A percentile compares a stretch with the other conserved stretches of the same genome.
Evolutionary conservation across 371 early-diverging fungal species (phyloP).

Genomic region (Mucor mucedo): DNA sequence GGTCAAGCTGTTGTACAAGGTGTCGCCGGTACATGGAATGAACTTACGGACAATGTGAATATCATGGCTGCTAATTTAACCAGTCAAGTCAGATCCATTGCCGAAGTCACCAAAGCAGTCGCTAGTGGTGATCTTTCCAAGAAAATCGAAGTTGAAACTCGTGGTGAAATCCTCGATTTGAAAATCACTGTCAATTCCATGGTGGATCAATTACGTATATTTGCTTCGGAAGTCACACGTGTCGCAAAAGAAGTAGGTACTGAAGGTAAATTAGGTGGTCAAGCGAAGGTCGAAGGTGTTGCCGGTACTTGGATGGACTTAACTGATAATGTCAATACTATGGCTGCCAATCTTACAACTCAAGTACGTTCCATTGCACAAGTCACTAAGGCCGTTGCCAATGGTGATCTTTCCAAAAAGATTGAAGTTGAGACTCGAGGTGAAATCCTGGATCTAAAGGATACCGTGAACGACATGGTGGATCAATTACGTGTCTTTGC

Average conservation of each 20-base stretch:
- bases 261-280: constrained; percentile 65
- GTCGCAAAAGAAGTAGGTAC: constrained; percentile 71
- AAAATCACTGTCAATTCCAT: constrained; percentile 38
- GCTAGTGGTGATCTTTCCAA: constrained; percentile 65
- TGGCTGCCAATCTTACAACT: constrained; percentile 50
- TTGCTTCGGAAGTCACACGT: constrained; percentile 64
- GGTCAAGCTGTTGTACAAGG: constrained; percentile 50
- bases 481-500: constrained; percentile 60
- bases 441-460: constrained; percentile 52
- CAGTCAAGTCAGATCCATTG: constrained; percentile 62
- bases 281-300: constrained; percentile 58
- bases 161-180: constrained; percentile 39
- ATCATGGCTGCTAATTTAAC: constrained; percentile 61
- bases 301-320: constrained; percentile 67
- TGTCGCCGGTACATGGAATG: constrained; percentile 62
- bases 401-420: constrained; percentile 46
- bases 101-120: constrained; percentile 64
- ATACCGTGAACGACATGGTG: constrained; percentile 57
- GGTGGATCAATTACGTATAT: constrained; percentile 40
- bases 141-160: constrained; percentile 54
- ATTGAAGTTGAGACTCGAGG: constrained; percentile 47
- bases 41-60: constrained; percentile 61
- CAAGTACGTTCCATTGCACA: constrained; percentile 49
- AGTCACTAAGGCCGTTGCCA: constrained; percentile 41
- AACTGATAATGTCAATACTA: constrained; percentile 65